Conservation (phyloP, 192 early-diverging fungal species). For the Coemansia furcata region DNA sequence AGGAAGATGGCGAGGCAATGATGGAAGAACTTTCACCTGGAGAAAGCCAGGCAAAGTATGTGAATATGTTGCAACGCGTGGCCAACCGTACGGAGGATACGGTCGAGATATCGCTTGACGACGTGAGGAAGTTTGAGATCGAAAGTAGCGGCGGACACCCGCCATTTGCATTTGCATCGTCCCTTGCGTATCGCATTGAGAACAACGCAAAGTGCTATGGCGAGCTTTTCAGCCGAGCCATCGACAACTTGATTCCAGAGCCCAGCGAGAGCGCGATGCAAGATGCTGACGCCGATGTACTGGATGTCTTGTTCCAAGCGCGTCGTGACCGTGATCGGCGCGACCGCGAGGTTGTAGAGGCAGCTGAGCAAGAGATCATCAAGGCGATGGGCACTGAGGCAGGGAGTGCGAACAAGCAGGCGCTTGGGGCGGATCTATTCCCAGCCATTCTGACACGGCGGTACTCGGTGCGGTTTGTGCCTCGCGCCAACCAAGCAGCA, state of each 20-base stretch:
- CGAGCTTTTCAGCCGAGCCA: conserved; percentile 70
- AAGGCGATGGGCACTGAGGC: conserved; percentile 24
- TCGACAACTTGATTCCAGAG: conserved; percentile 65
- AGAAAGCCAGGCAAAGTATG: conserved; percentile 44
- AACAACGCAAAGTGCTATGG: conserved; percentile 86
- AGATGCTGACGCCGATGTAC: conserved; percentile 67
- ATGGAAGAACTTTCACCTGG: conserved; percentile 21
- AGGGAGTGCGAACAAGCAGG: conserved; percentile 8
- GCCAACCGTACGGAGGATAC: conserved; percentile 61
- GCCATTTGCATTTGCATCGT: conserved; percentile 31
- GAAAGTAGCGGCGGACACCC: conserved; percentile 29
- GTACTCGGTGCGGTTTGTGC: conserved; percentile 82
- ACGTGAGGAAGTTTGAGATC: conserved; percentile 56
- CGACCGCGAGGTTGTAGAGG: conserved; percentile 30
- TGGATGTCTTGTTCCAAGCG: conserved; percentile 89
- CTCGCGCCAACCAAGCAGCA: conserved; percentile 58
- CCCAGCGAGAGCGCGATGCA: conserved; percentile 34
- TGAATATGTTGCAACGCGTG: conserved; percentile 58
- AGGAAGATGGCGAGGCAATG: conserved; percentile 10
- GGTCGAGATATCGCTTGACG: conserved; percentile 66
- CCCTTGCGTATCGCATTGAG: conserved; percentile 66
- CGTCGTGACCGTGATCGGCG: conserved; percentile 67
- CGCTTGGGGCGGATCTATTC: conserved; percentile 56
- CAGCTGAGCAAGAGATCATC: not conserved
- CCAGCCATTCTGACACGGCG: conserved; percentile 82